phyloP scores from a whole-genome alignment of 805 yeast species.

The Suhomyces prunicola region DNA sequence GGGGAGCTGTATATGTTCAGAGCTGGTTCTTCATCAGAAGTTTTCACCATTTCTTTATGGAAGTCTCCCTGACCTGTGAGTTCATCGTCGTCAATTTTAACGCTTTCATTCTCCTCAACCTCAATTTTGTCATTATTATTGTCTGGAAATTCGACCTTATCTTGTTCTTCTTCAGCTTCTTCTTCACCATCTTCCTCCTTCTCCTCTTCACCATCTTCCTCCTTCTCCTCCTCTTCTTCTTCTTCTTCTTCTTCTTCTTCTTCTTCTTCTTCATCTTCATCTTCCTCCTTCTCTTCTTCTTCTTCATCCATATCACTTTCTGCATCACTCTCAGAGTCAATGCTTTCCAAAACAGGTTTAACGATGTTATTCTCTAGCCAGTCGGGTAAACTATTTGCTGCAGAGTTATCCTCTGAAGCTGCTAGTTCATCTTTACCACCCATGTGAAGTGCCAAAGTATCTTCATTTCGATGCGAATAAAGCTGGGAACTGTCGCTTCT shows the following conservation, averaged over 20 bases:
- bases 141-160: neutral
- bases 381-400: neutral
- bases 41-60: neutral
- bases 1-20: neutral
- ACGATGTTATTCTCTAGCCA: neutral
- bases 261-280: neutral
- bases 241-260: neutral
- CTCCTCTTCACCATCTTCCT: neutral
- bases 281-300: neutral
- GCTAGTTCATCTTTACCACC: neutral
- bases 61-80: neutral
- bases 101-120: neutral
- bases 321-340: neutral
- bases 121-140: neutral
- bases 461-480: neutral
- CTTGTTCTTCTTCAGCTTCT: too few relatives aligned
- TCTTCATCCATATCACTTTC: neutral
- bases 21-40: neutral
- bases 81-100: neutral
- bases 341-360: neutral
- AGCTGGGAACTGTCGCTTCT: neutral
- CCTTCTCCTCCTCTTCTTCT: neutral
- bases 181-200: neutral
- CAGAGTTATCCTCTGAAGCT: neutral
- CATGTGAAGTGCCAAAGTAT: neutral